A percentile compares a stretch with the other conserved stretches of the same genome.
Conservation (phyloP, 352 stramenopile species). For the Pythium aristosporum region DNA sequence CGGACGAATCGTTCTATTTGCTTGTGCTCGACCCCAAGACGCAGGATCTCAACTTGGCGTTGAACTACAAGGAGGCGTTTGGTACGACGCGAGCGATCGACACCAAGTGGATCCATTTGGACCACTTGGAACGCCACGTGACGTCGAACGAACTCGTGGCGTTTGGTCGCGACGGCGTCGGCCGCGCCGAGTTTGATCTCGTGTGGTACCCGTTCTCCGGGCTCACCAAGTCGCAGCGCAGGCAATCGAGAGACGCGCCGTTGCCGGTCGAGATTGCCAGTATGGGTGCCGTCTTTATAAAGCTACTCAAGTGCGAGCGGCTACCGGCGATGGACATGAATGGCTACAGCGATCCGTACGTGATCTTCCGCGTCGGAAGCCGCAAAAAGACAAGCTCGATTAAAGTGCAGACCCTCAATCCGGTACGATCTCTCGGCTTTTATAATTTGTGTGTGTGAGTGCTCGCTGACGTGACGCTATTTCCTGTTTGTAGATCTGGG, state of each 20-base stretch:
- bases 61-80: conserved; percentile 43
- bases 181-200: conserved; percentile 41
- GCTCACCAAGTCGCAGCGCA: conserved; percentile 25
- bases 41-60: conserved; percentile 38
- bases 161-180: conserved; percentile 37
- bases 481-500: conserved; percentile 36
- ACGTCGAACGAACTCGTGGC: conserved; percentile 35
- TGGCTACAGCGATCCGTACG: conserved; percentile 46
- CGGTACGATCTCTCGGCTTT: conserved; percentile 23
- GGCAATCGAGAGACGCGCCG: conserved; percentile 26
- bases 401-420: conserved; percentile 40
- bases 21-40: conserved; percentile 44
- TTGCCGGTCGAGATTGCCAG: conserved; percentile 39
- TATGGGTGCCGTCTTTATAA: conserved; percentile 45
- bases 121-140: conserved; percentile 34
- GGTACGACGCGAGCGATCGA: conserved; percentile 33
- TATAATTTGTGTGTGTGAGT: neutral
- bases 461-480: neutral
- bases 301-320: conserved; percentile 39
- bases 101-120: conserved; percentile 48
- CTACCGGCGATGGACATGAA: conserved; percentile 44
- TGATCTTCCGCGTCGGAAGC: conserved; percentile 40
- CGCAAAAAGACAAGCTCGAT: conserved; percentile 39
- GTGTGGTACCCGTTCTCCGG: conserved; percentile 41
- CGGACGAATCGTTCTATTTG: conserved; percentile 28